Evolutionary conservation across 2,329 filamentous ascomycete species (phyloP), one percentile per base, ranked within the genome.

Genomic region (Dactylellina leptospora): DNA sequence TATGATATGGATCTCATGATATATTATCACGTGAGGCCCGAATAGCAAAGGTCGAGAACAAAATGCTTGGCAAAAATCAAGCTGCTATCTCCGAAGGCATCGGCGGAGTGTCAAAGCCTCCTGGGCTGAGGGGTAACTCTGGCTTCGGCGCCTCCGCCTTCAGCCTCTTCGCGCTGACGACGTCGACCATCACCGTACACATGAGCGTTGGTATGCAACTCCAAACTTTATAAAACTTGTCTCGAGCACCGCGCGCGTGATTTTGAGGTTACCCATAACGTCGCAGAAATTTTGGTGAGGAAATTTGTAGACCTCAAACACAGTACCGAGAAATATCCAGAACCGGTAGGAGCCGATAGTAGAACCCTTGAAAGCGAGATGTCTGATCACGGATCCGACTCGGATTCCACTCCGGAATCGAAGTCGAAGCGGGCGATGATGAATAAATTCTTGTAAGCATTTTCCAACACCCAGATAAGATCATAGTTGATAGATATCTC

Each of bases 401-500:
- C n/a, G n/a, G n/a, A n/a, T n/a, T n/a, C n/a, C n/a, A n/a, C n/a
- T n/a, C n/a, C n/a, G n/a, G n/a, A n/a, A 40, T n/a, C 13, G 36
- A 30, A 42, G 9, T 22, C 51, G 11, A 55, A 55, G 20, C 51
- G 28, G 11, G 18, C 18, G 9, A 55, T 23, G 51, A 55, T 55
- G 22, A 55, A 55, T 13, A 13, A 25, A 5, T 28, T 55, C 8
- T 33, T 55, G 51, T 55, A 55, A 55, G 51, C 25, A 55, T 22
- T 22, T 23, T 13, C 51, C 18, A 42, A 40, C 18, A 23, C 36
- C 20, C 36, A 33, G 11, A 33, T 6, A 33, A 33, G n/a, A 54
- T 10, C 11, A 23, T 10, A 13, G 3, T 13, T 13, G n/a, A 45
- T 10, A 16, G 16, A 10, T n/a, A 33, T 33, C 40, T 45, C 40